phyloP scores from a whole-genome alignment of 345 rosid genomes.

The Erodium maritimum region DNA sequence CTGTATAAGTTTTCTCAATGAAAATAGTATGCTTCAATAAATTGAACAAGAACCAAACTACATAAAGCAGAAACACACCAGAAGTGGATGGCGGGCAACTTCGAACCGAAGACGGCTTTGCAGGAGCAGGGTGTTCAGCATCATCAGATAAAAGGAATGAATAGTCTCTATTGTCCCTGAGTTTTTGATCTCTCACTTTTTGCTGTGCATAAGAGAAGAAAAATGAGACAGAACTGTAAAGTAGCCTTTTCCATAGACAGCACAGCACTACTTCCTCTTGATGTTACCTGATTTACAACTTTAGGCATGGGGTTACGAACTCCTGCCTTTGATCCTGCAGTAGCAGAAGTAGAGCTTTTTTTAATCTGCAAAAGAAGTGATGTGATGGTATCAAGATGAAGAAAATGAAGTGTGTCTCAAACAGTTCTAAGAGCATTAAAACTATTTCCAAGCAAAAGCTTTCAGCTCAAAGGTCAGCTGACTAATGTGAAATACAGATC shows the following conservation, averaged over 20 bases:
- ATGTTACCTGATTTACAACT: slow-evolving; percentile 40
- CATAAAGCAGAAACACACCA: slow-evolving; percentile 34
- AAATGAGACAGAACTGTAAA: background rate
- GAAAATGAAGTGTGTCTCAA: background rate
- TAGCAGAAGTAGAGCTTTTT: slow-evolving; percentile 29
- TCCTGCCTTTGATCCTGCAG: slow-evolving; percentile 27
- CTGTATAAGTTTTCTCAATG: slow-evolving; percentile 45
- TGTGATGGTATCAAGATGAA: background rate
- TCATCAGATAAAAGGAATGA: slow-evolving; percentile 77
- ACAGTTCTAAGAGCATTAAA: background rate
- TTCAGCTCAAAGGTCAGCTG: background rate
- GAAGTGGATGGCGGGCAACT: slow-evolving; percentile 29
- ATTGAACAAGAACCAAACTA: background rate
- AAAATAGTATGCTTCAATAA: background rate
- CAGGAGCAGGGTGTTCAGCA: slow-evolving; percentile 49
- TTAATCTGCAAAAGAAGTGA: slow-evolving; percentile 41
- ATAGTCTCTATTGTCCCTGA: slow-evolving; percentile 75
- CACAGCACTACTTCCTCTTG: background rate
- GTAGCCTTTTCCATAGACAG: background rate
- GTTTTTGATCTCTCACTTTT: slow-evolving; percentile 47
- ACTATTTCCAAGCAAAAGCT: background rate
- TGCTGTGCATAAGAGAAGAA: slow-evolving; percentile 18
- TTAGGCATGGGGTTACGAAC: slow-evolving; percentile 19
- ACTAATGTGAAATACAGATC: too few relatives aligned
- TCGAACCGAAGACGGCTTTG: slow-evolving; percentile 35